Evolutionary conservation across 768 basidiomycete genomes (phyloP).

Genomic region (Phaeotremella fagi): DNA sequence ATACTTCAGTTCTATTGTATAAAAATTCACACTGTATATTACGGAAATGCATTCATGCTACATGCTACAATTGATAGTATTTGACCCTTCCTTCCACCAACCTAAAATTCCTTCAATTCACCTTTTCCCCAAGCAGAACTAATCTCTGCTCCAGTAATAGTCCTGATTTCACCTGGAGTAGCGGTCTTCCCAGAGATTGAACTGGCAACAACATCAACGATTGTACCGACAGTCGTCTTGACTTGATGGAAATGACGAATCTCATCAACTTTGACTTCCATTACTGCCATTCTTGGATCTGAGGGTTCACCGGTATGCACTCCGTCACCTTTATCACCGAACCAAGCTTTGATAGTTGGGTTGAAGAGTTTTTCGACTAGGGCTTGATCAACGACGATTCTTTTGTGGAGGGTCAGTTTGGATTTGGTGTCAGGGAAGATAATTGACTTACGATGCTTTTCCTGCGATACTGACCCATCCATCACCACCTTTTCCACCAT

Average conservation of each 20-base stretch:
- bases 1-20: neutral
- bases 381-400: slow-evolving; percentile 52
- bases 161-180: slow-evolving; percentile 70
- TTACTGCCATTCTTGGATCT: slow-evolving; percentile 74
- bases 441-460: slow-evolving; percentile 59
- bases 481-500: slow-evolving; percentile 55
- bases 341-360: slow-evolving; percentile 59
- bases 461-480: slow-evolving; percentile 82
- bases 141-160: slow-evolving; percentile 70
- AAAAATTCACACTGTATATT: neutral
- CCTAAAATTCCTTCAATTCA: slow-evolving; percentile 33
- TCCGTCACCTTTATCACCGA: slow-evolving; percentile 80
- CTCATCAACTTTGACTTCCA: slow-evolving; percentile 65
- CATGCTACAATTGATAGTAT: neutral
- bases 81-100: neutral
- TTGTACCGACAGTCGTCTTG: slow-evolving; percentile 58
- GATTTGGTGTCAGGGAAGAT: slow-evolving; percentile 48
- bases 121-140: slow-evolving; percentile 24
- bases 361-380: slow-evolving; percentile 40
- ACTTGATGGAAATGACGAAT: slow-evolving; percentile 76
- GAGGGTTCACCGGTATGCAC: slow-evolving; percentile 71
- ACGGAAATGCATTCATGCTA: neutral
- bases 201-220: slow-evolving; percentile 59
- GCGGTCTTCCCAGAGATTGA: slow-evolving; percentile 62
- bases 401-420: slow-evolving; percentile 3